Conservation (phyloP, 352 stramenopile species). For the Halophytophthora polymorphica region DNA sequence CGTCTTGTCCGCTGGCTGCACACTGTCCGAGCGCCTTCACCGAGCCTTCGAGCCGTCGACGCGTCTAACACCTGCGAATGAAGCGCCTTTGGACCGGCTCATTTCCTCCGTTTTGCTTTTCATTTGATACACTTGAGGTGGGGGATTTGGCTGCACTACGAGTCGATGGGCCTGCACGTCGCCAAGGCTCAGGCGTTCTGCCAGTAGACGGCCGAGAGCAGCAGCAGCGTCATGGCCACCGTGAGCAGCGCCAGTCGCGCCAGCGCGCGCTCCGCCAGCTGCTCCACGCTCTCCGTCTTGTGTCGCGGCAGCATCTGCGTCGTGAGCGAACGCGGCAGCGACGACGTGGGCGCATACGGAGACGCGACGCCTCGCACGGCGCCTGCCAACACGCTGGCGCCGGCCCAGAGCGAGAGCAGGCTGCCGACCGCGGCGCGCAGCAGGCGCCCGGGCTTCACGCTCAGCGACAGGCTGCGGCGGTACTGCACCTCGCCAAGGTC, state of each 20-base stretch:
- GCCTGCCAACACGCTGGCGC: slow-evolving; percentile 8
- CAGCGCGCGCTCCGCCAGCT: slow-evolving; percentile 33
- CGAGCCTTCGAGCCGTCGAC: background rate
- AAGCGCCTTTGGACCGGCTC: too few relatives aligned
- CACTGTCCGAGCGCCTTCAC: slow-evolving; percentile 57
- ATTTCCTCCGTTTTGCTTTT: too few relatives aligned
- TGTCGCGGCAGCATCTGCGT: slow-evolving; percentile 18
- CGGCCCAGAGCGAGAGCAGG: slow-evolving; percentile 30
- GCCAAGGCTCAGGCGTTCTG: slow-evolving; percentile 25
- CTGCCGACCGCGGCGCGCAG: slow-evolving; percentile 23
- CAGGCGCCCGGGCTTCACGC: slow-evolving; percentile 27
- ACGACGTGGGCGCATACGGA: slow-evolving; percentile 10
- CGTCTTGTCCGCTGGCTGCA: slow-evolving; percentile 43
- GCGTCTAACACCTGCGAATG: too few relatives aligned
- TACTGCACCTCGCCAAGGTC: slow-evolving; percentile 32
- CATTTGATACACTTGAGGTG: too few relatives aligned
- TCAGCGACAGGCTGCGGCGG: slow-evolving; percentile 13
- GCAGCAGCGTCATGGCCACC: slow-evolving; percentile 25
- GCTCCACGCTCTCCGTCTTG: slow-evolving; percentile 25
- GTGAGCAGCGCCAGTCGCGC: slow-evolving; percentile 29
- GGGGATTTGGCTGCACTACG: too few relatives aligned
- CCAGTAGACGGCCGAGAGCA: slow-evolving; percentile 31
- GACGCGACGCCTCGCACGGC: background rate
- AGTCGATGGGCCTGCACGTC: background rate
- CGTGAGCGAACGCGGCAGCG: slow-evolving; percentile 16